Evolutionary conservation across 2,329 filamentous ascomycete species (phyloP).

Genomic region (Botrytis byssoidea): DNA sequence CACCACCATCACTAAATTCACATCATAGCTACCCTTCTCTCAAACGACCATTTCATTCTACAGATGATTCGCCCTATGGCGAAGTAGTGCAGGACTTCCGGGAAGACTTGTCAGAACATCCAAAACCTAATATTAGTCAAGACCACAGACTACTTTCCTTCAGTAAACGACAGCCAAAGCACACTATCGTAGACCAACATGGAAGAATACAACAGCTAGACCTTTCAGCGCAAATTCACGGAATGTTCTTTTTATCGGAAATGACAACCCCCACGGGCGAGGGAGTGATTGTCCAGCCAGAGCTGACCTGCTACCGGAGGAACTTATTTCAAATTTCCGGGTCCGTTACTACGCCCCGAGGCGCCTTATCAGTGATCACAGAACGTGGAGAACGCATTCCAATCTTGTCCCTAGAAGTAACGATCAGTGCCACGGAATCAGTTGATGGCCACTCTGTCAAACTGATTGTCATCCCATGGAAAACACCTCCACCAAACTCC

Average conservation of each 20-base stretch:
- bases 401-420: conserved; percentile 79
- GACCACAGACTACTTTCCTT: conserved; percentile 40
- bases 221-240: conserved; percentile 70
- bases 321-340: conserved; percentile 97
- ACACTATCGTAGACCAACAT: conserved; percentile 50
- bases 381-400: conserved; percentile 82
- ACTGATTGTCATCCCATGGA: conserved; percentile 96
- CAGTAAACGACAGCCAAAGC: conserved; percentile 41
- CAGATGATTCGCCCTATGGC: conserved; percentile 34
- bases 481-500: conserved; percentile 81
- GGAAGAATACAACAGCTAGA: conserved; percentile 50
- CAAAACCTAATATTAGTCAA: conserved; percentile 38
- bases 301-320: conserved; percentile 91
- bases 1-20: conserved; percentile 34
- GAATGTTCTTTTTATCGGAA: conserved; percentile 87
- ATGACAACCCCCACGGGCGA: conserved; percentile 48
- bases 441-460: conserved; percentile 90
- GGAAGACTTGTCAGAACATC: conserved; percentile 36
- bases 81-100: conserved; percentile 35
- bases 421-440: conserved; percentile 89
- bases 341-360: conserved; percentile 76
- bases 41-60: conserved; percentile 36
- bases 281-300: conserved; percentile 59
- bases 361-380: conserved; percentile 74
- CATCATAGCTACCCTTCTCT: conserved; percentile 39